These are phyloP conservation scores for Aspergillus cavernicola DNA, from an alignment of 495 filamentous ascomycete genomes.

Conservation along the genomic window DNA sequence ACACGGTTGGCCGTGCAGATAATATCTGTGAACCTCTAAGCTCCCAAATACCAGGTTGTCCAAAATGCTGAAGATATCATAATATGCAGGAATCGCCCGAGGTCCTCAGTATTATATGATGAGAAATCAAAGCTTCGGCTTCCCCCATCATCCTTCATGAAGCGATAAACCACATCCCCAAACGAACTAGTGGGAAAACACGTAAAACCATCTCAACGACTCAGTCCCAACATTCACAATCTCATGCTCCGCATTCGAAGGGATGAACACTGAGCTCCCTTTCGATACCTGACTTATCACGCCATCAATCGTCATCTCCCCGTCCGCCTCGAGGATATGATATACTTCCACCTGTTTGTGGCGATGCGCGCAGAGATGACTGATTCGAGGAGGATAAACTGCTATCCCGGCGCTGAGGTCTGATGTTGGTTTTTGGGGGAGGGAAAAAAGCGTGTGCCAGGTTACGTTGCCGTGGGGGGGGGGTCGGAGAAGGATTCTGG, in stretches of 20 bases:
- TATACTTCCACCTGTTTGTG: slow-evolving; percentile 39
- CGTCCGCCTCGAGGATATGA: slow-evolving; percentile 30
- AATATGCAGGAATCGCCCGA: no score
- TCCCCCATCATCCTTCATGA: slow-evolving; percentile 10
- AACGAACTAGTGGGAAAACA: slow-evolving; percentile 31
- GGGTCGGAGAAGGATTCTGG: slow-evolving; percentile 21
- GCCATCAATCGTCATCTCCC: slow-evolving; percentile 29
- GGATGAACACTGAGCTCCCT: slow-evolving; percentile 34
- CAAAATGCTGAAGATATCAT: no score
- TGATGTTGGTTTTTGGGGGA: slow-evolving; percentile 21
- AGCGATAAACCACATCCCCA: slow-evolving; percentile 34
- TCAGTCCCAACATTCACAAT: slow-evolving; percentile 24
- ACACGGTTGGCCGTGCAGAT: no score
- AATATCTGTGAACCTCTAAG: no score
- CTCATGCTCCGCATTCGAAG: slow-evolving; percentile 33
- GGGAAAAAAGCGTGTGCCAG: slow-evolving; percentile 37
- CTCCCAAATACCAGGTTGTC: no score
- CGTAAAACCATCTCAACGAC: slow-evolving; percentile 35
- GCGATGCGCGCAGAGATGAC: slow-evolving; percentile 29
- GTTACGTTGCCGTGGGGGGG: slow-evolving; percentile 19
- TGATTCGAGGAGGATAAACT: slow-evolving; percentile 20
- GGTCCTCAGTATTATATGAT: no score
- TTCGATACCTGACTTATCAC: slow-evolving; percentile 11
- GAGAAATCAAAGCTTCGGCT: no score
- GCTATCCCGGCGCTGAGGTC: slow-evolving; percentile 34